Evolutionary conservation across 768 basidiomycete genomes (phyloP).

Genomic region (Termitomyces sp.): DNA sequence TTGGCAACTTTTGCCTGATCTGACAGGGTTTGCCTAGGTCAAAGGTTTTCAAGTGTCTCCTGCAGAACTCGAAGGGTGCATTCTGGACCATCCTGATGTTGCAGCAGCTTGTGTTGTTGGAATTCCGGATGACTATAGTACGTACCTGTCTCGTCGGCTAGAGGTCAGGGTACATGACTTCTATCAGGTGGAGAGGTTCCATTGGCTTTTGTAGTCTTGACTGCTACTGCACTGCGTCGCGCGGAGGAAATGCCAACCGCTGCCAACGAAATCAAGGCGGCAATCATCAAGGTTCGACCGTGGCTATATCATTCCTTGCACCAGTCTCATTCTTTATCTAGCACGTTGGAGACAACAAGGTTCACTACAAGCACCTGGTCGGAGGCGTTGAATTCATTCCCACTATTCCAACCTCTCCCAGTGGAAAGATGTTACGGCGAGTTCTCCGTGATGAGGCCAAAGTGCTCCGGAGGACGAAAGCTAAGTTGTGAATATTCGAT

Average conservation of each 20-base stretch:
- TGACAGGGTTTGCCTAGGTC: conserved; percentile 40
- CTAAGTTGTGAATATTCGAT: conserved; percentile 2
- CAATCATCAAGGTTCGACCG: conserved; percentile 40
- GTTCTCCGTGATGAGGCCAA: conserved; percentile 46
- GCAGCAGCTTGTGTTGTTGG: conserved; percentile 60
- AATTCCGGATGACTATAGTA: conserved; percentile 59
- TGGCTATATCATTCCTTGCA: background rate
- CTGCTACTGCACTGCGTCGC: conserved; percentile 30
- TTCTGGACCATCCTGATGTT: conserved; percentile 56
- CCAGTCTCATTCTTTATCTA: conserved; percentile 13
- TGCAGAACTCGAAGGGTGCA: conserved; percentile 63
- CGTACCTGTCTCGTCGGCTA: conserved; percentile 8
- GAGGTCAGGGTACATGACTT: background rate
- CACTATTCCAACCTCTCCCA: conserved; percentile 57
- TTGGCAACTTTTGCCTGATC: conserved; percentile 15
- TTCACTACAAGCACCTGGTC: conserved; percentile 50
- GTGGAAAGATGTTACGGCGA: conserved; percentile 49
- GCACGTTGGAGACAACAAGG: conserved; percentile 52
- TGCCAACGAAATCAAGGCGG: conserved; percentile 31
- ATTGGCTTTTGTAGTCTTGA: conserved; percentile 59
- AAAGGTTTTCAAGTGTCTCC: conserved; percentile 72
- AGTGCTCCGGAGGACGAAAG: conserved; percentile 1
- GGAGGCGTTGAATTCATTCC: conserved; percentile 55
- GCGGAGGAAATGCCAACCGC: conserved; percentile 22
- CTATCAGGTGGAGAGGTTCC: conserved; percentile 57